Percentiles rank a stretch among this genome's conserved stretches.
phyloP scores from a whole-genome alignment of 1,139 yeast species.

The Scheffersomyces titani region DNA sequence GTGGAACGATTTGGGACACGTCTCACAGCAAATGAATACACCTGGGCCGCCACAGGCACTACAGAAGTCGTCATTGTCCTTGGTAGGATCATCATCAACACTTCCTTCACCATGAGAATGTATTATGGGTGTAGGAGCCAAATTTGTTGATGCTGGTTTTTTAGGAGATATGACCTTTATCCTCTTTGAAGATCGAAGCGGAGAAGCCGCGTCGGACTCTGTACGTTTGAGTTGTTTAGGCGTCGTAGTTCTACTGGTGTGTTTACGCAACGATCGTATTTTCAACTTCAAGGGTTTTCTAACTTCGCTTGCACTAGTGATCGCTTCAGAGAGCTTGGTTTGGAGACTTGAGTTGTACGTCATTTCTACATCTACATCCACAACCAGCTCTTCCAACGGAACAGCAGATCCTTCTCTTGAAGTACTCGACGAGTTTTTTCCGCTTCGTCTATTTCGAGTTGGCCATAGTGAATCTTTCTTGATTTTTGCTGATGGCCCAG shows the following conservation, averaged over 20 bases:
- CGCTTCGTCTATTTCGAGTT: constrained; percentile 16
- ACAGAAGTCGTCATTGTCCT: constrained; percentile 84
- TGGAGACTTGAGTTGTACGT: constrained; percentile 1
- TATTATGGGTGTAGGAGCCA: constrained; percentile 22
- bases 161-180: constrained; percentile 47
- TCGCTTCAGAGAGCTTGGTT: constrained; percentile 9
- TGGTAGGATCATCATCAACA: constrained; percentile 25
- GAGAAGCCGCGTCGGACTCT: constrained; percentile 3
- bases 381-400: constrained; percentile 2
- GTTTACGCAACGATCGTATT: background rate
- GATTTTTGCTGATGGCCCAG: constrained; percentile 56
- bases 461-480: constrained; percentile 56
- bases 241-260: constrained; percentile 1
- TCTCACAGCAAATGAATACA: constrained; percentile 86
- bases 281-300: constrained; percentile 12
- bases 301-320: constrained; percentile 8
- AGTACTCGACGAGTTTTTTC: constrained; percentile 6
- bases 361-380: constrained; percentile 1
- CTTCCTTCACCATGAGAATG: constrained; percentile 4
- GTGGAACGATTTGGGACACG: constrained; percentile 91
- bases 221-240: constrained; percentile 3
- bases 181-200: constrained; percentile 20
- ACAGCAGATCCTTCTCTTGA: constrained; percentile 8
- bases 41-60: constrained; percentile 88
- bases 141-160: constrained; percentile 30